phyloP scores from a whole-genome alignment of 2,329 filamentous ascomycete genomes.

The Penicillium sp. region DNA sequence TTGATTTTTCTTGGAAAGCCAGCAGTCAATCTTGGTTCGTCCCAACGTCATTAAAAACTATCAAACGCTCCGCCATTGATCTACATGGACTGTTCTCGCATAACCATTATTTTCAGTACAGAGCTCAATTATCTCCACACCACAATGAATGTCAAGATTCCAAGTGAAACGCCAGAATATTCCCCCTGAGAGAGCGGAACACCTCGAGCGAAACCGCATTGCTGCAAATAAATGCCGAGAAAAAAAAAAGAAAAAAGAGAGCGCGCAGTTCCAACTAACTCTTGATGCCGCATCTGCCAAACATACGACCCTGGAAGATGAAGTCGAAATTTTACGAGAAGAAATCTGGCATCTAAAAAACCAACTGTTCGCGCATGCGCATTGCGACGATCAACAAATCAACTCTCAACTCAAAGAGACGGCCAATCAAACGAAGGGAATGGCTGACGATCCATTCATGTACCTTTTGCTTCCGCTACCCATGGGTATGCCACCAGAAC shows the following conservation, averaged over 20 bases:
- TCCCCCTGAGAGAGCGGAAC: not conserved
- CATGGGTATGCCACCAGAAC: not conserved
- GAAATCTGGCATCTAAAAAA: not conserved
- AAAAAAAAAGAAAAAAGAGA: not conserved
- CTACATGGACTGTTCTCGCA: too few relatives aligned
- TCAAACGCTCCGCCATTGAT: too few relatives aligned
- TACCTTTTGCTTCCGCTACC: not conserved
- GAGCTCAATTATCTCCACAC: not conserved
- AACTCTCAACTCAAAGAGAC: not conserved
- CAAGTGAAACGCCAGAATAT: not conserved
- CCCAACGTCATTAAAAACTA: too few relatives aligned
- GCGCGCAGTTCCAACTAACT: not conserved
- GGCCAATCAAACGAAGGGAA: not conserved
- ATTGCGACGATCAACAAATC: not conserved
- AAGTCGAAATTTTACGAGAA: not conserved
- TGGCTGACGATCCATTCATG: not conserved
- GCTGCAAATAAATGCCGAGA: not conserved
- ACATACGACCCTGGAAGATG: not conserved
- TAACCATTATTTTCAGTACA: too few relatives aligned
- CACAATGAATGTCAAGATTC: not conserved
- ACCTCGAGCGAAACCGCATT: not conserved
- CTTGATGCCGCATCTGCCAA: not conserved
- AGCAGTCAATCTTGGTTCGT: too few relatives aligned
- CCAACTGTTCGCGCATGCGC: not conserved
- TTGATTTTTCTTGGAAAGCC: too few relatives aligned